A percentile compares a stretch with the other conserved stretches of the same genome.
phyloP scores from a whole-genome alignment of 2,329 filamentous ascomycete species.

The Aschersonia sp. region DNA sequence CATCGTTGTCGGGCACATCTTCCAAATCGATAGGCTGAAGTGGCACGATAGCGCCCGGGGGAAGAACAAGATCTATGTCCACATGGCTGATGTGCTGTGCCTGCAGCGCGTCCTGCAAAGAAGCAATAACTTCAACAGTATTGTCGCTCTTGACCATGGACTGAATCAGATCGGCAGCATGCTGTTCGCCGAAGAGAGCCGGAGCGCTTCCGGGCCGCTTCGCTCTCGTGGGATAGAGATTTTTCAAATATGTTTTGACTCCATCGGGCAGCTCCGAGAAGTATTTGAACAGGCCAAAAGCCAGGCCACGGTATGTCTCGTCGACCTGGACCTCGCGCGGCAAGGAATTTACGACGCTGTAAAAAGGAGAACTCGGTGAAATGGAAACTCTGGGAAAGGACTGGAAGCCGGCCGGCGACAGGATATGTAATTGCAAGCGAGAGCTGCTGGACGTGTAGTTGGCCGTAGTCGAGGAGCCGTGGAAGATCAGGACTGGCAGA shows the following conservation, averaged over 20 bases:
- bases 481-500: slow-evolving; percentile 76
- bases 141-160: slow-evolving; percentile 74
- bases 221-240: slow-evolving; percentile 37
- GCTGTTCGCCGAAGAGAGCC: slow-evolving; percentile 72
- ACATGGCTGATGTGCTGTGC: slow-evolving; percentile 73
- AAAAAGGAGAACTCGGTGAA: slow-evolving; percentile 82
- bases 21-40: slow-evolving; percentile 44
- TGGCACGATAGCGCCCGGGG: slow-evolving; percentile 59
- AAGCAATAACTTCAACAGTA: slow-evolving; percentile 54
- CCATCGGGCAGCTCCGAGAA: slow-evolving; percentile 71
- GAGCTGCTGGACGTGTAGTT: slow-evolving; percentile 81
- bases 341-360: slow-evolving; percentile 76
- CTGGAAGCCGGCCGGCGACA: slow-evolving; percentile 75
- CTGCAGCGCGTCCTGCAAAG: slow-evolving; percentile 61
- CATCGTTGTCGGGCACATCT: slow-evolving; percentile 45
- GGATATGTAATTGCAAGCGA: slow-evolving; percentile 86
- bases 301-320: slow-evolving; percentile 78
- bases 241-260: slow-evolving; percentile 58
- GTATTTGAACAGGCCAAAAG: slow-evolving; percentile 88
- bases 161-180: slow-evolving; percentile 81
- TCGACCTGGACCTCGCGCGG: slow-evolving; percentile 92
- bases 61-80: slow-evolving; percentile 77
- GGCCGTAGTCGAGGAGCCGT: slow-evolving; percentile 78
- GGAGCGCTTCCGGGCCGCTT: slow-evolving; percentile 50
- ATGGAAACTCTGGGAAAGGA: slow-evolving; percentile 86